Evolutionary conservation across 73 alveolate genomes (phyloP).

Genomic region (Durusdinium trenchii): DNA sequence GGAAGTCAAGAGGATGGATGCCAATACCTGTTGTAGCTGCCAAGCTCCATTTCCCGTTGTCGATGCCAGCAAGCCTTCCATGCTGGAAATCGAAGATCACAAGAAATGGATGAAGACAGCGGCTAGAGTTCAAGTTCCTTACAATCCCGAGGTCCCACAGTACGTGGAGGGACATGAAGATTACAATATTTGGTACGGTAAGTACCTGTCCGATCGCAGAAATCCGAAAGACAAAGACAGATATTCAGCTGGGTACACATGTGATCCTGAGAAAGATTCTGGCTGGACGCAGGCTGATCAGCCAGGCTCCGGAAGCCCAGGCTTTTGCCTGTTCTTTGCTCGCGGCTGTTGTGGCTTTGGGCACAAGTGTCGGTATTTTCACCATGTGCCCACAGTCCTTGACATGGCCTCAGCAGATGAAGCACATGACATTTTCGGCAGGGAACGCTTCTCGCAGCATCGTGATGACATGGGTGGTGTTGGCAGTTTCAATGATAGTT

Average conservation of each 20-base stretch:
- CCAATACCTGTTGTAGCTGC: conserved; percentile 12
- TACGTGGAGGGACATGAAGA: conserved; percentile 82
- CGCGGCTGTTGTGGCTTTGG: conserved; percentile 94
- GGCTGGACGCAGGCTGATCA: conserved; percentile 85
- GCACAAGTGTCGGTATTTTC: conserved; percentile 79
- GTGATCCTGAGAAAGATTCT: conserved; percentile 83
- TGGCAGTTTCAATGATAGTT: conserved; percentile 62
- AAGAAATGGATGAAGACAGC: conserved; percentile 70
- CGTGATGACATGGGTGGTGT: conserved; percentile 95
- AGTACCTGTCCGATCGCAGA: conserved; percentile 66
- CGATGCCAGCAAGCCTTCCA: conserved; percentile 31
- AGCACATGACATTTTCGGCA: conserved; percentile 85
- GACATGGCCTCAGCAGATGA: conserved; percentile 73
- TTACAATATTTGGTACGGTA: conserved; percentile 90
- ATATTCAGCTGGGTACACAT: conserved; percentile 17
- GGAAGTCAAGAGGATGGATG: too few species aligned
- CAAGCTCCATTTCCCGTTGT: conserved; percentile 2
- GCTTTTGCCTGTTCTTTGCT: conserved; percentile 66
- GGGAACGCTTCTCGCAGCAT: conserved; percentile 64
- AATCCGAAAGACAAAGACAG: conserved; percentile 77
- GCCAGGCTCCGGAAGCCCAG: conserved; percentile 84
- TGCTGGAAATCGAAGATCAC: background rate
- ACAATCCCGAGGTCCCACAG: conserved; percentile 81
- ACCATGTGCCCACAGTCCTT: conserved; percentile 77
- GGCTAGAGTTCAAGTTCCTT: conserved; percentile 80